phyloP scores from a whole-genome alignment of 441 rosid species.

The Mallotus repandus region DNA sequence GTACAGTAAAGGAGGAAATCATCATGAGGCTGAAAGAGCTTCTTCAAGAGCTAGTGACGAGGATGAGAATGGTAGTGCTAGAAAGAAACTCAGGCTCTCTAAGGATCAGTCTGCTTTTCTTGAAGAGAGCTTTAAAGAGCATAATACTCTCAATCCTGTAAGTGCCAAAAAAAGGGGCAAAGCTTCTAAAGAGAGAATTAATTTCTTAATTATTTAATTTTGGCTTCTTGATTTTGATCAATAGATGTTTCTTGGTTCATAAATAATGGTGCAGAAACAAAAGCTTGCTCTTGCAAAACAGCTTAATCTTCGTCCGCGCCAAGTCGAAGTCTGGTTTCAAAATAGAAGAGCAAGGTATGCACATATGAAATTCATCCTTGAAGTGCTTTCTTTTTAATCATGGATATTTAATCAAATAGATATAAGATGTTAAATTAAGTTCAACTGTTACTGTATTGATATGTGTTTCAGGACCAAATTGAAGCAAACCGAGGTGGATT shows the following conservation, averaged over 20 bases:
- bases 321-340: conserved; percentile 97
- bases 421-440: not conserved
- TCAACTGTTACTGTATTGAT: too few species aligned
- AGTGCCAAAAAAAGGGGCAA: conserved; percentile 13
- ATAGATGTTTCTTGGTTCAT: too few species aligned
- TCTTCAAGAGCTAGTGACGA: conserved; percentile 81
- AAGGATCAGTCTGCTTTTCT: conserved; percentile 93
- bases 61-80: conserved; percentile 72
- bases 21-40: conserved; percentile 53
- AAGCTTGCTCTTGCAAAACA: conserved; percentile 84
- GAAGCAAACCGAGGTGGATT: conserved; percentile 94
- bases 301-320: conserved; percentile 89
- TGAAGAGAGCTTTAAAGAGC: conserved; percentile 93
- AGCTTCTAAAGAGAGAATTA: not conserved
- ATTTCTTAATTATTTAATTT: not conserved
- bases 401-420: not conserved
- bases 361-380: too few species aligned
- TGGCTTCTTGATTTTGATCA: not conserved
- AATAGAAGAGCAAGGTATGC: conserved; percentile 88
- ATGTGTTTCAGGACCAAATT: conserved; percentile 62
- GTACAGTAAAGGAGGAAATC: conserved; percentile 34
- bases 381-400: not conserved
- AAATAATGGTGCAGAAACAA: conserved; percentile 55
- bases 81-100: conserved; percentile 92
- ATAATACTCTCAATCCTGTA: conserved; percentile 87